phyloP scores from a whole-genome alignment of 2,329 filamentous ascomycete species.

The Sporothrix brasiliensis region DNA sequence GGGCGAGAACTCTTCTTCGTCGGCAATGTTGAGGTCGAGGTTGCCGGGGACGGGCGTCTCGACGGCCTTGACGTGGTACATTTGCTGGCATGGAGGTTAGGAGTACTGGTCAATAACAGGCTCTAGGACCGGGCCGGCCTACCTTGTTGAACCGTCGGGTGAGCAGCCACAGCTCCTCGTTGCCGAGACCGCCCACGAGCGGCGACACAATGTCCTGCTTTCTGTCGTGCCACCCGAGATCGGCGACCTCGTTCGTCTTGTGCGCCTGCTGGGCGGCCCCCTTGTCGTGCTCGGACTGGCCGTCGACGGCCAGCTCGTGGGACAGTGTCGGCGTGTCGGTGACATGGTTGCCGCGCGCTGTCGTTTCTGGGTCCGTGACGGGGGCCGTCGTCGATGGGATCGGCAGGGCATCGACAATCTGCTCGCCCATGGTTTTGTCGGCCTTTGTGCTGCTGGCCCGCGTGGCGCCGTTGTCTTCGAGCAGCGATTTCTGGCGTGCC shows the following conservation, averaged over 20 bases:
- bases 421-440: neutral
- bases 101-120: too few species aligned
- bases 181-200: conserved; percentile 68
- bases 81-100: conserved; percentile 44
- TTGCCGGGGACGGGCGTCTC: conserved; percentile 62
- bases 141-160: conserved; percentile 71
- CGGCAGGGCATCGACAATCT: conserved; percentile 13
- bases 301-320: conserved; percentile 50
- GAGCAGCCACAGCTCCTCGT: conserved; percentile 72
- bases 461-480: conserved; percentile 13
- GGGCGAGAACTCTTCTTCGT: conserved; percentile 82
- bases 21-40: conserved; percentile 77
- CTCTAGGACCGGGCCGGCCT: too few species aligned
- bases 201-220: conserved; percentile 59
- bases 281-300: conserved; percentile 46
- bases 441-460: neutral
- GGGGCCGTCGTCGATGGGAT: neutral
- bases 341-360: conserved; percentile 4
- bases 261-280: conserved; percentile 53
- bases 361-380: neutral
- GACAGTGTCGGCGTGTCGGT: conserved; percentile 41
- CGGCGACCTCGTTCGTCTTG: conserved; percentile 59
- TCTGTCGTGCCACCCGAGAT: conserved; percentile 70
- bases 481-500: conserved; percentile 20
- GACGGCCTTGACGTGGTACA: conserved; percentile 69